Evolutionary conservation across 2,329 filamentous ascomycete species (phyloP), one percentile per base, ranked within the genome.

Genomic region (Plectosphaerella cucumerina): DNA sequence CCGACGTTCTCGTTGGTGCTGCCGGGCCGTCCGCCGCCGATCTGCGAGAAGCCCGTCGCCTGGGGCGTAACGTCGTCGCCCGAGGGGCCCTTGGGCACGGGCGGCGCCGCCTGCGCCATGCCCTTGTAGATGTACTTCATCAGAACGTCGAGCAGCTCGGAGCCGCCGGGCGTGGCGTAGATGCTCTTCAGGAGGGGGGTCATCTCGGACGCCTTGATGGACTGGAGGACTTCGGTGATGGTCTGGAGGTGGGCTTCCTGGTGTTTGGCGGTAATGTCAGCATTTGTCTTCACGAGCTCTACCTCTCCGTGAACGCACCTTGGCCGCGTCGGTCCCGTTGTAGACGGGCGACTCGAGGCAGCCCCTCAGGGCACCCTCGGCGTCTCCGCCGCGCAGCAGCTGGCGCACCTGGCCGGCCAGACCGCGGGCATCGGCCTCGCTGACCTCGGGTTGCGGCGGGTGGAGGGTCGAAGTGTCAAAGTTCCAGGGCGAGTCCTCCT

Each of bases 111-210:
- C 15, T 69, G 63, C 4, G 81, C 78, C 92, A 97, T 96, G 60
- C 92, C 92, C 75, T 96, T 96, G 80, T 95, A 94, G 62, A 97
- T 77, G 73, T 97, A 99, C 76, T 99, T 99, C 89, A 96, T 96
- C 68, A 99, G 75, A 48, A 93, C 90, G 69, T 99, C 94, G 59
- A 96, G 75, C 54, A 89, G 80, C 71, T 97, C 94, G 55, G 83
- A 84, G 23, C 94, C 94, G 55, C 89, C 89, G 47, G 88, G 83
- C 11, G 86, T 84, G 53, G 75, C 76, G 72, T 94, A 91, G 63
- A 97, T 87, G 52, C 85, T 82, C 71, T 86, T 84, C 59, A 99
- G 76, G 63, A 97, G 84, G 14, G 90, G 88, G 57, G 86, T 90
- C 89, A 97, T 97, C 61, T 99, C 94, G 61, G 89, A 89, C 65